Evolutionary conservation across 2,329 filamentous ascomycete species (phyloP).

Genomic region (Apiospora rasikravindrae): DNA sequence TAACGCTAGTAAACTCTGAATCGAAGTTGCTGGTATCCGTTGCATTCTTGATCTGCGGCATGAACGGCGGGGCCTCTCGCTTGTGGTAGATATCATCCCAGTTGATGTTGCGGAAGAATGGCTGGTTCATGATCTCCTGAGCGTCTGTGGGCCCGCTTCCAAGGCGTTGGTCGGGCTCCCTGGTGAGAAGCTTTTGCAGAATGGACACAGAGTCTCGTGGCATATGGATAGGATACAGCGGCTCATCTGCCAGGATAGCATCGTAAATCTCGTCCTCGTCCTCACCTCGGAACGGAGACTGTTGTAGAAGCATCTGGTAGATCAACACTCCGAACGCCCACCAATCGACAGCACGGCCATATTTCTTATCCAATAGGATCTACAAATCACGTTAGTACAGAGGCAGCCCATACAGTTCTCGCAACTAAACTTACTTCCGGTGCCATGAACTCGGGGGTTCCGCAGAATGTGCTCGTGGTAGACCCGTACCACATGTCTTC

Average conservation of each 20-base stretch:
- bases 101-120: conserved; percentile 96
- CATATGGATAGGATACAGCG: conserved; percentile 98
- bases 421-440: conserved; percentile 72
- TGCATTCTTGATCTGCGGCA: conserved; percentile 86
- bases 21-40: conserved; percentile 99
- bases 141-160: conserved; percentile 96
- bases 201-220: conserved; percentile 97
- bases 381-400: conserved; percentile 46
- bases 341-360: conserved; percentile 96
- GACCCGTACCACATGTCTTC: conserved; percentile 99
- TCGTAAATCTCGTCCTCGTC: conserved; percentile 99
- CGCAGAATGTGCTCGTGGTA: conserved; percentile 97
- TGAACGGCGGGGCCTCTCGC: conserved; percentile 84
- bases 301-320: conserved; percentile 99
- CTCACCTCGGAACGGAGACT: conserved; percentile 97
- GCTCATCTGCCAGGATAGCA: conserved; percentile 95
- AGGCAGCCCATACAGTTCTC: conserved; percentile 13
- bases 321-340: conserved; percentile 99
- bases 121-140: conserved; percentile 98
- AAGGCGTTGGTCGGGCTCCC: conserved; percentile 90
- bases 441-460: conserved; percentile 99
- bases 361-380: conserved; percentile 98
- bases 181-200: conserved; percentile 92
- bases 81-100: conserved; percentile 99
- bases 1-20: conserved; percentile 97